Percentiles rank a stretch among this genome's conserved stretches.
Evolutionary conservation across 2,329 filamentous ascomycete genomes (phyloP).

Genomic region (Talaromyces sp.): DNA sequence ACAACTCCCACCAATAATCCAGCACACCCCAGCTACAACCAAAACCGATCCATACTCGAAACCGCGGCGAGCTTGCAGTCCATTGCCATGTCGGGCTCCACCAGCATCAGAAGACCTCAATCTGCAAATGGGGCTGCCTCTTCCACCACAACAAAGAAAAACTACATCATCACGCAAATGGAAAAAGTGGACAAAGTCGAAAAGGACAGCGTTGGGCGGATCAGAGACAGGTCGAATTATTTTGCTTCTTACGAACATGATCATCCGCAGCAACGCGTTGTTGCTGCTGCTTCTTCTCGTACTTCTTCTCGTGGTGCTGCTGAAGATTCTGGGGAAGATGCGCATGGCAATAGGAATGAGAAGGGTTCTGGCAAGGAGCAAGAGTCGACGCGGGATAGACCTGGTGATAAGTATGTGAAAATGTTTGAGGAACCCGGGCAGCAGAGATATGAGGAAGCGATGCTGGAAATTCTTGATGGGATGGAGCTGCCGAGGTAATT

Average conservation of each 20-base stretch:
- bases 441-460: conserved; percentile 4
- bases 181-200: background rate
- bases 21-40: background rate
- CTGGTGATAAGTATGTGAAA: background rate
- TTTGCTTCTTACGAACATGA: background rate
- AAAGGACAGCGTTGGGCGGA: background rate
- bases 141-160: background rate
- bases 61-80: background rate
- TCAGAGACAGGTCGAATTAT: background rate
- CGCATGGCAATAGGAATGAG: background rate
- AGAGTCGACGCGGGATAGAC: background rate
- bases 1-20: background rate
- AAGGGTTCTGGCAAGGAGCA: background rate
- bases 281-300: background rate
- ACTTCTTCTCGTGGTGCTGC: too few species aligned
- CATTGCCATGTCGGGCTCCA: background rate
- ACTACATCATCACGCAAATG: background rate
- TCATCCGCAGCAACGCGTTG: background rate
- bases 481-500: conserved; percentile 2
- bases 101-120: background rate
- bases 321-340: background rate
- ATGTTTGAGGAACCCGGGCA: background rate
- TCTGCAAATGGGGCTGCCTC: background rate
- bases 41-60: background rate
- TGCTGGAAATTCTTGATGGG: conserved; percentile 10